Conservation (phyloP, 2,329 filamentous ascomycete genomes). For the Xylariaceae sp. region DNA sequence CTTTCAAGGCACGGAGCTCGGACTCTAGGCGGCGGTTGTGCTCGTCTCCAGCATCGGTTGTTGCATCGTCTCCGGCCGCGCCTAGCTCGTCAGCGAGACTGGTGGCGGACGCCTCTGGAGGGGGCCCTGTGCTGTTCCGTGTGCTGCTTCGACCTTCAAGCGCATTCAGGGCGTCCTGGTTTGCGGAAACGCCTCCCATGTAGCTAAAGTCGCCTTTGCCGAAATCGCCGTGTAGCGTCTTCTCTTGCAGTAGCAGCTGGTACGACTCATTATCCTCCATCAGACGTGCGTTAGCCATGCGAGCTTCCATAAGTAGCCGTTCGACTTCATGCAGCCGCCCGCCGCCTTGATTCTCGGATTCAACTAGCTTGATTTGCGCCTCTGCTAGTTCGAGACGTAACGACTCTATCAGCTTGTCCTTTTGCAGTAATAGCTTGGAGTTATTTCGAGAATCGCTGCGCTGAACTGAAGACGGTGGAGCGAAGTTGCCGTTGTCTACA, state of each 20-base stretch:
- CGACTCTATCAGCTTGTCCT: slow-evolving; percentile 94
- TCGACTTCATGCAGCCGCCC: slow-evolving; percentile 89
- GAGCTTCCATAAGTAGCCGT: slow-evolving; percentile 83
- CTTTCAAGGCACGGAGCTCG: slow-evolving; percentile 79
- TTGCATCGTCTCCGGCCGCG: slow-evolving; percentile 65
- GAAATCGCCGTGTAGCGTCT: slow-evolving; percentile 94
- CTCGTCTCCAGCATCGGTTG: slow-evolving; percentile 63
- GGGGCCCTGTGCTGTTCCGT: slow-evolving; percentile 32
- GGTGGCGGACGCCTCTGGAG: slow-evolving; percentile 43
- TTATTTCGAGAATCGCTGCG: slow-evolving; percentile 88
- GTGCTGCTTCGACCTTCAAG: slow-evolving; percentile 56
- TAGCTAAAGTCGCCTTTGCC: slow-evolving; percentile 79
- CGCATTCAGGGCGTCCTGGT: slow-evolving; percentile 66
- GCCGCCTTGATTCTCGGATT: slow-evolving; percentile 90
- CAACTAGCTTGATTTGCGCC: slow-evolving; percentile 91
- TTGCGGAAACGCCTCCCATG: slow-evolving; percentile 57
- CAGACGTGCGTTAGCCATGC: slow-evolving; percentile 91
- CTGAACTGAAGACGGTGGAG: slow-evolving; percentile 80
- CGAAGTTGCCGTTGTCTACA: slow-evolving; percentile 78
- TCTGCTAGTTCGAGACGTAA: slow-evolving; percentile 91
- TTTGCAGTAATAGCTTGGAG: slow-evolving; percentile 88
- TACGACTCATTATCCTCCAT: slow-evolving; percentile 99
- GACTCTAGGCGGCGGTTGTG: slow-evolving; percentile 71
- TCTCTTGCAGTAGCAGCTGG: slow-evolving; percentile 90
- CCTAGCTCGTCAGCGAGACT: slow-evolving; percentile 84